Evolutionary conservation across 1,284 basidiomycete species (phyloP), one percentile per base, ranked within the genome.

Genomic region (Paramarasmius palmivorus): DNA sequence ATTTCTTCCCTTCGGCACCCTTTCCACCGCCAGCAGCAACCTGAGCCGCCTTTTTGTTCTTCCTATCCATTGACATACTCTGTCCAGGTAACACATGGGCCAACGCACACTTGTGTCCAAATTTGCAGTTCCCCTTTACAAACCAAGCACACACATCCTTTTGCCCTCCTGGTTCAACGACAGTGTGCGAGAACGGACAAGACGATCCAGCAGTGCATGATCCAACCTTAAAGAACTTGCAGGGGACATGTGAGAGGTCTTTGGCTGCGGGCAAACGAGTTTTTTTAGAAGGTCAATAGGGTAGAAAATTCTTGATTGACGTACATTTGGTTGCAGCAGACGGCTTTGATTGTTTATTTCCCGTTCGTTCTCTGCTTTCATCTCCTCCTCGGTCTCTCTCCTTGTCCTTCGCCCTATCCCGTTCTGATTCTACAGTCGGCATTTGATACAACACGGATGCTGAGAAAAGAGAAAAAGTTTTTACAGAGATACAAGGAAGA

Each of bases 81-180:
- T 98, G 95, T 4, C 95, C 96, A 2, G 95, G 95, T 3, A 96
- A 79, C 50, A 98, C 81, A 67, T 98, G 96, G 1, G 95, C 95
- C 32, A 95, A 82, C 3, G 94, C 93, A 63, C 95, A 98, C 68
- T 98, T 98, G 78, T 98, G 95, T 8, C 91, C 95, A 66, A 98
- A 98, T 73, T 96, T 96, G 81, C 96, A 99, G 73, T 93, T 96
- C 2, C 96, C 93, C 71, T 92, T 92, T 53, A 92, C 78, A 64
- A 89, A 99, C 94, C 95, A 98, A 44, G 94, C 89, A 68, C 96
- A 99, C 48, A 91, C 82, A 63, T 96, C 93, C 70, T 97, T 97
- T 61, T 87, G 86, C 54, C 87, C 86, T 7, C 90, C 91, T 9
- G 90, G 83, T 60, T 89, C 86, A 51, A 76, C 68, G 8, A 74